phyloP scores from a whole-genome alignment of 2,329 filamentous ascomycete species.

The Paracamarosporium sp. region DNA sequence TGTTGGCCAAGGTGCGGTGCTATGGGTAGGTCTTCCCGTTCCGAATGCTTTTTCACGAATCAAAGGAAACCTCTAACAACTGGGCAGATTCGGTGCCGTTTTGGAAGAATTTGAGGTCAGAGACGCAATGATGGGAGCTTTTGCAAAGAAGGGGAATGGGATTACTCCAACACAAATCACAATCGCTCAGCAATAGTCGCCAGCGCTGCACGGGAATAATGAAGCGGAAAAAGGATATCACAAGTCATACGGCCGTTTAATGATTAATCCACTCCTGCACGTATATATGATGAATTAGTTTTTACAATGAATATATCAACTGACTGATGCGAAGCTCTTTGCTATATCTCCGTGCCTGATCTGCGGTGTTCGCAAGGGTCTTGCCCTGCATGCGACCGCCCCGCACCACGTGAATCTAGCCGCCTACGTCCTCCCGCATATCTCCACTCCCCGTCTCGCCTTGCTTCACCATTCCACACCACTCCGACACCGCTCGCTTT shows the following conservation, averaged over 20 bases:
- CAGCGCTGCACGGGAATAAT: not conserved
- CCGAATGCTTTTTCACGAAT: too few species aligned
- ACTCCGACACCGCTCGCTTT: not conserved
- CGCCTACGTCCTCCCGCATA: not conserved
- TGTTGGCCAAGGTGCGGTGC: slow-evolving; percentile 83
- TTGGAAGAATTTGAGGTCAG: slow-evolving; percentile 76
- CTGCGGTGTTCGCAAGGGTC: not conserved
- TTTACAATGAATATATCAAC: too few species aligned
- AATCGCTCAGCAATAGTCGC: not conserved
- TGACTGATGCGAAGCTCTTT: too few species aligned
- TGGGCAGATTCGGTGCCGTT: slow-evolving; percentile 68
- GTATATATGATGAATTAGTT: slow-evolving; percentile 18
- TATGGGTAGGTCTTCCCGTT: slow-evolving; percentile 74
- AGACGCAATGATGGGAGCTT: slow-evolving; percentile 77
- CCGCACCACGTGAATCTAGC: slow-evolving; percentile 10
- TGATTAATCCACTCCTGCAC: slow-evolving; percentile 27
- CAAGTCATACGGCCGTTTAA: slow-evolving; percentile 17
- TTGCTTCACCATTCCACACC: not conserved
- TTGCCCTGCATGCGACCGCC: slow-evolving; percentile 3
- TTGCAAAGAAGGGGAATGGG: slow-evolving; percentile 61
- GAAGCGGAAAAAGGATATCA: not conserved
- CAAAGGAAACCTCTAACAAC: not conserved
- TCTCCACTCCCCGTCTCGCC: slow-evolving; percentile 12
- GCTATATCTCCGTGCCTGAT: not conserved
- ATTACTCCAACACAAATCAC: not conserved